A percentile compares a stretch with the other conserved stretches of the same genome.
phyloP scores from a whole-genome alignment of 441 rosid genomes.

The Flueggea neowawraea region DNA sequence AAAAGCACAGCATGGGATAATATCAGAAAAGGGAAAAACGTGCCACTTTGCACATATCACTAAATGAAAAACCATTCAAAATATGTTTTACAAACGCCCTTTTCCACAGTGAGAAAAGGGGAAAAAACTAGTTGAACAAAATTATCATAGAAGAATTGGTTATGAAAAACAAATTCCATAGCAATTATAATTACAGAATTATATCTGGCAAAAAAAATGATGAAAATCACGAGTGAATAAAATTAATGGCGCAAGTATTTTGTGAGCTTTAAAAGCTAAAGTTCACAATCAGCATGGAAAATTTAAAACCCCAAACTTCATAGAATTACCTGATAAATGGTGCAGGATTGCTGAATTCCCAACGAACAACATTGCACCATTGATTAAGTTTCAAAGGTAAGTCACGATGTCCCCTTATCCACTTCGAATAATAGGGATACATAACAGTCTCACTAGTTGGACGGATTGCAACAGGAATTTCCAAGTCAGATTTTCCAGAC shows the following conservation, averaged over 20 bases:
- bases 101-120: no score
- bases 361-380: conserved; percentile 99
- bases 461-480: conserved; percentile 92
- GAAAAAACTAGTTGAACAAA: no score
- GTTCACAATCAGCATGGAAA: neutral
- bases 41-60: neutral
- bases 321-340: conserved; percentile 85
- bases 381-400: conserved; percentile 96
- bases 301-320: conserved; percentile 3
- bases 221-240: no score
- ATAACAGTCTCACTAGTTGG: conserved; percentile 99
- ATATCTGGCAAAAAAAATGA: no score
- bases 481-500: conserved; percentile 92
- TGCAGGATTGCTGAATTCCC: conserved; percentile 99
- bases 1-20: conserved; percentile 8
- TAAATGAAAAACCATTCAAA: neutral
- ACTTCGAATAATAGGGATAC: conserved; percentile 96
- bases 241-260: neutral
- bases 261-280: neutral
- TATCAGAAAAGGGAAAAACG: neutral
- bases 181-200: no score
- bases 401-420: conserved; percentile 99
- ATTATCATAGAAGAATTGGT: no score
- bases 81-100: no score
- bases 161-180: no score